Conservation (phyloP, 2,329 filamentous ascomycete genomes). For the Colletotrichum lupini region DNA sequence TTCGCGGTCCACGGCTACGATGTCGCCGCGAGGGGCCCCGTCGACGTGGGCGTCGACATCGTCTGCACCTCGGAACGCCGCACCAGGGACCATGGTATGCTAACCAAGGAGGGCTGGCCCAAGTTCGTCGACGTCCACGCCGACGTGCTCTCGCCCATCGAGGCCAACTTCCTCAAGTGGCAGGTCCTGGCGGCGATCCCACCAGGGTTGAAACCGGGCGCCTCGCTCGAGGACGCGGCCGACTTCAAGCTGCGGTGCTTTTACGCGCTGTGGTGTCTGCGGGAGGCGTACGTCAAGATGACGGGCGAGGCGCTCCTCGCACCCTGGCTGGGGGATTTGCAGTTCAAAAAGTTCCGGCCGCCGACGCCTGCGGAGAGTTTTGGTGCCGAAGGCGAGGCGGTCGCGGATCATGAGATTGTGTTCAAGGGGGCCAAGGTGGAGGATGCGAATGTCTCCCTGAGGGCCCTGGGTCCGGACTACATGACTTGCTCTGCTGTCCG, state of each 20-base stretch:
- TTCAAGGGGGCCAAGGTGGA: constrained; percentile 52
- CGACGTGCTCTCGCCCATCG: constrained; percentile 74
- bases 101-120: constrained; percentile 67
- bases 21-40: constrained; percentile 25
- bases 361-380: constrained; percentile 52
- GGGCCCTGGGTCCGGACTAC: constrained; percentile 59
- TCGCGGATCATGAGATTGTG: constrained; percentile 50
- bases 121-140: constrained; percentile 78
- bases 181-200: constrained; percentile 44
- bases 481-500: constrained; percentile 66
- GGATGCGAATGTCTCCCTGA: constrained; percentile 55
- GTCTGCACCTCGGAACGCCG: constrained; percentile 79
- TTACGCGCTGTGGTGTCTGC: constrained; percentile 82
- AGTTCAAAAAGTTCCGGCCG: constrained; percentile 73
- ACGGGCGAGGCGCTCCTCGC: constrained; percentile 82
- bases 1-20: constrained; percentile 60
- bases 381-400: constrained; percentile 47
- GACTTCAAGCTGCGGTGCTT: constrained; percentile 76
- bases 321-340: constrained; percentile 75
- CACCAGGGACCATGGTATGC: constrained; percentile 68
- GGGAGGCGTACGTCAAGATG: constrained; percentile 87
- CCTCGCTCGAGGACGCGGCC: constrained; percentile 52
- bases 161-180: constrained; percentile 71
- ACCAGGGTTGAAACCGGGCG: constrained; percentile 38
- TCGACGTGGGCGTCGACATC: constrained; percentile 78